A percentile compares a stretch with the other conserved stretches of the same genome.
phyloP scores from a whole-genome alignment of 1,139 yeast species.

The Saccharomyces pastorianus region DNA sequence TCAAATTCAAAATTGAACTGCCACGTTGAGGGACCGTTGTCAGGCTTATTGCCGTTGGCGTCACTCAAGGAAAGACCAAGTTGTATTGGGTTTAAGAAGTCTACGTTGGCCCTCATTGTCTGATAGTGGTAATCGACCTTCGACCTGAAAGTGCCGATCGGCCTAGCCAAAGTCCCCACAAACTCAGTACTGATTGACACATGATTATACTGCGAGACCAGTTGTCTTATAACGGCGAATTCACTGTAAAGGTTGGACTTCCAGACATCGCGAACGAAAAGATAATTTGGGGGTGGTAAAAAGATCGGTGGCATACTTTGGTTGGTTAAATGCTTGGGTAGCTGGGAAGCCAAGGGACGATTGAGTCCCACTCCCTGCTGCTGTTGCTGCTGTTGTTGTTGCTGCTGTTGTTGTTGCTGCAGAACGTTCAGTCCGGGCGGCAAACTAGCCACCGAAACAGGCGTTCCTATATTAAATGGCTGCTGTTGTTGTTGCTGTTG shows the following conservation, averaged over 20 bases:
- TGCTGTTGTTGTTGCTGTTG: conserved; percentile 21
- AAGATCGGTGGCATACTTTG: conserved; percentile 17
- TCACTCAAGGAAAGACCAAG: conserved; percentile 81
- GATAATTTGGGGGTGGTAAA: conserved; percentile 29
- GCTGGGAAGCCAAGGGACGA: conserved; percentile 7
- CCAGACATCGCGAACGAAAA: conserved; percentile 62
- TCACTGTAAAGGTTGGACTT: conserved; percentile 74
- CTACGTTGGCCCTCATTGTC: conserved; percentile 86
- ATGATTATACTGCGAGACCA: conserved; percentile 60
- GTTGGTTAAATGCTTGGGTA: conserved; percentile 13
- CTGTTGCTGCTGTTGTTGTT: conserved; percentile 12
- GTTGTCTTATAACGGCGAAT: conserved; percentile 62
- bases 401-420: conserved; percentile 12
- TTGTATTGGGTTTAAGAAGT: conserved; percentile 76
- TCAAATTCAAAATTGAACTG: conserved; percentile 89
- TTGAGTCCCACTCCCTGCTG: conserved; percentile 8
- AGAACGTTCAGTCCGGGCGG: conserved; percentile 5
- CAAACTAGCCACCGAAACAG: conserved; percentile 12
- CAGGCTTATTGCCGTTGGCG: conserved; percentile 66
- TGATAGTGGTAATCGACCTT: conserved; percentile 93
- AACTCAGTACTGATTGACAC: conserved; percentile 84
- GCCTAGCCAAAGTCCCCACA: conserved; percentile 93
- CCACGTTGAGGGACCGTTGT: conserved; percentile 74
- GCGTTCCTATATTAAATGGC: conserved; percentile 15
- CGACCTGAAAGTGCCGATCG: conserved; percentile 89